Percentiles rank a stretch among this genome's conserved stretches.
phyloP scores from a whole-genome alignment of 2,329 filamentous ascomycete genomes.

The Pseudogymnoascus verrucosus region DNA sequence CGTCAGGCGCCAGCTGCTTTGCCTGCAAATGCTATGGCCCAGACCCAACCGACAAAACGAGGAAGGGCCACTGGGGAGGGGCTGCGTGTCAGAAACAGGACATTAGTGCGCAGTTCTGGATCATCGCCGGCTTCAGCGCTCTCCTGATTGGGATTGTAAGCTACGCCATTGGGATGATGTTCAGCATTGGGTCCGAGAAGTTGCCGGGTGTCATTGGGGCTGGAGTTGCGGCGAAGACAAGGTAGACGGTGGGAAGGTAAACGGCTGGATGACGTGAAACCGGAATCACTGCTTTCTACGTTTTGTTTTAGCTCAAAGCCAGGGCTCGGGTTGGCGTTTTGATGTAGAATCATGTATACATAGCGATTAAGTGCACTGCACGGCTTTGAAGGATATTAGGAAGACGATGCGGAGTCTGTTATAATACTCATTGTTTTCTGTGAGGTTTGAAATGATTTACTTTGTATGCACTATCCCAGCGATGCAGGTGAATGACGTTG shows the following conservation, averaged over 20 bases:
- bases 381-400: not conserved
- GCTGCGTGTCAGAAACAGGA: constrained; percentile 86
- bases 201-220: constrained; percentile 94
- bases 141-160: constrained; percentile 59
- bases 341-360: constrained; percentile 10
- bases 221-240: constrained; percentile 66
- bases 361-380: constrained; percentile 5
- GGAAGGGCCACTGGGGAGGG: constrained; percentile 65
- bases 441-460: not conserved
- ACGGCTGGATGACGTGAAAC: constrained; percentile 4
- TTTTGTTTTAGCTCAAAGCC: constrained; percentile 6
- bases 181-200: constrained; percentile 75
- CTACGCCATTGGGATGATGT: constrained; percentile 70
- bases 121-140: constrained; percentile 70
- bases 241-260: constrained; percentile 16
- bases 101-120: constrained; percentile 79
- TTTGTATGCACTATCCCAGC: not conserved
- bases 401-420: not conserved
- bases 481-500: not conserved
- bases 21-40: constrained; percentile 57
- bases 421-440: not conserved
- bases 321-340: constrained; percentile 7
- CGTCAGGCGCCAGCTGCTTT: constrained; percentile 55
- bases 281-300: not conserved
- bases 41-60: constrained; percentile 43